A percentile compares a stretch with the other conserved stretches of the same genome.
These are phyloP conservation scores for Protomyces inundatus DNA, from an alignment of 1,139 yeast genomes.

Conservation along the genomic window DNA sequence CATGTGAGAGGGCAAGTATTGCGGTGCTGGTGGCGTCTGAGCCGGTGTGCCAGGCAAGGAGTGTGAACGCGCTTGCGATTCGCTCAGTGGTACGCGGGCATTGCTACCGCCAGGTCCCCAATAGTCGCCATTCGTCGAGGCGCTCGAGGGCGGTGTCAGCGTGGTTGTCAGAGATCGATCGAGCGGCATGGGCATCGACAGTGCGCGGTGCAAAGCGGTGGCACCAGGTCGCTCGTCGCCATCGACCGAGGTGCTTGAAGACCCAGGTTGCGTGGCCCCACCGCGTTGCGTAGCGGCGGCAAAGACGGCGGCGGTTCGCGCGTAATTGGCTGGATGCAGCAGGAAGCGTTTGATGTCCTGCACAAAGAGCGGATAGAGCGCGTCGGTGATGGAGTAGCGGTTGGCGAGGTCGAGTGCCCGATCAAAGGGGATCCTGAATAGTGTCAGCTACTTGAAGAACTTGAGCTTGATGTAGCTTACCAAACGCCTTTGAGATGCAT, in stretches of 20 bases:
- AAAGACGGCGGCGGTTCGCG: slow-evolving; percentile 41
- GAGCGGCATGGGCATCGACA: slow-evolving; percentile 19
- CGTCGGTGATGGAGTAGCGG: slow-evolving; percentile 78
- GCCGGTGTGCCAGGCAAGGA: slow-evolving; percentile 23
- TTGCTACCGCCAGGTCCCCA: not conserved
- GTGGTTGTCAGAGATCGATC: slow-evolving; percentile 7
- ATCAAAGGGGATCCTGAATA: slow-evolving; percentile 68
- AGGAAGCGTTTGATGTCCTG: slow-evolving; percentile 59
- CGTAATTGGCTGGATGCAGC: slow-evolving; percentile 37
- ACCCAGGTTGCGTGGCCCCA: slow-evolving; percentile 30
- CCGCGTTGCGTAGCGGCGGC: slow-evolving; percentile 40
- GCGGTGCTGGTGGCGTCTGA: slow-evolving; percentile 22
- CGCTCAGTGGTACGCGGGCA: slow-evolving; percentile 1
- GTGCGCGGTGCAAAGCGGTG: slow-evolving; percentile 3
- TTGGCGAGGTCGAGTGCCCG: slow-evolving; percentile 88
- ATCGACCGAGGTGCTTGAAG: not conserved
- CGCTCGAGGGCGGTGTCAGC: slow-evolving; percentile 24
- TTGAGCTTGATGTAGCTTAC: slow-evolving; percentile 38
- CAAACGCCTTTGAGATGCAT: slow-evolving; percentile 97
- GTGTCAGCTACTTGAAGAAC: not conserved
- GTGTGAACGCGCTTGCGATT: slow-evolving; percentile 18
- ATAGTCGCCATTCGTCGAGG: slow-evolving; percentile 22
- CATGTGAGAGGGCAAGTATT: slow-evolving; percentile 2
- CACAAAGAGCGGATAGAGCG: slow-evolving; percentile 81
- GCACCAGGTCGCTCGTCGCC: slow-evolving; percentile 7